Evolutionary conservation across 331 rosid species (phyloP).

Genomic region (Ulmus americana): DNA sequence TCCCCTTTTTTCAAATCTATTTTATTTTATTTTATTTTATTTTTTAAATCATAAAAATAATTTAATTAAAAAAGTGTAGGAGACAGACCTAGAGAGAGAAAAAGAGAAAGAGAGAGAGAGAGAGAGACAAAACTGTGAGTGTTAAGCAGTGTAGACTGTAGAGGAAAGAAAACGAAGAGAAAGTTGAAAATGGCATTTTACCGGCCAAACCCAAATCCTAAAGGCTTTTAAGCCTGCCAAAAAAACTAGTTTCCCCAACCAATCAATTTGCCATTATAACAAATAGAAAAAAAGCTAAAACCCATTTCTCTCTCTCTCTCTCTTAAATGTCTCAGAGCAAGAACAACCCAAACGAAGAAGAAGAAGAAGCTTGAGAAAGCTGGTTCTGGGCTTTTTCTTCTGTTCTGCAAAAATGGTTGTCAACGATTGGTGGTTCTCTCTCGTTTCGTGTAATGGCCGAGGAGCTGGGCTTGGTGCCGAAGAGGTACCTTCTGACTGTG

Average conservation of each 20-base stretch:
- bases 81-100: constrained; percentile 1
- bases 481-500: constrained; percentile 38
- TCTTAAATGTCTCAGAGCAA: neutral
- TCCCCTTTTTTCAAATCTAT: neutral
- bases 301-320: constrained; percentile 6
- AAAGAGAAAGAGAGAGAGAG: constrained; percentile 1
- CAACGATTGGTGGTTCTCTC: constrained; percentile 4
- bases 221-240: constrained; percentile 28
- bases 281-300: neutral
- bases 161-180: constrained; percentile 32
- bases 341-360: constrained; percentile 7
- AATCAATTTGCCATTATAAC: constrained; percentile 32
- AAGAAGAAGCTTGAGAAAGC: constrained; percentile 19
- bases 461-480: constrained; percentile 35
- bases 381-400: neutral
- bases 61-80: neutral
- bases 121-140: constrained; percentile 43
- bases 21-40: too few relatives aligned
- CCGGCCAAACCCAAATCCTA: constrained; percentile 53
- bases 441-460: constrained; percentile 45
- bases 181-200: constrained; percentile 72
- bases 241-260: constrained; percentile 35
- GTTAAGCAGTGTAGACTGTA: constrained; percentile 21
- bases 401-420: constrained; percentile 8
- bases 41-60: neutral